Percentiles rank a stretch among this genome's conserved stretches.
Evolutionary conservation across 2,329 filamentous ascomycete genomes (phyloP).

Genomic region (Grosmannia huntii): DNA sequence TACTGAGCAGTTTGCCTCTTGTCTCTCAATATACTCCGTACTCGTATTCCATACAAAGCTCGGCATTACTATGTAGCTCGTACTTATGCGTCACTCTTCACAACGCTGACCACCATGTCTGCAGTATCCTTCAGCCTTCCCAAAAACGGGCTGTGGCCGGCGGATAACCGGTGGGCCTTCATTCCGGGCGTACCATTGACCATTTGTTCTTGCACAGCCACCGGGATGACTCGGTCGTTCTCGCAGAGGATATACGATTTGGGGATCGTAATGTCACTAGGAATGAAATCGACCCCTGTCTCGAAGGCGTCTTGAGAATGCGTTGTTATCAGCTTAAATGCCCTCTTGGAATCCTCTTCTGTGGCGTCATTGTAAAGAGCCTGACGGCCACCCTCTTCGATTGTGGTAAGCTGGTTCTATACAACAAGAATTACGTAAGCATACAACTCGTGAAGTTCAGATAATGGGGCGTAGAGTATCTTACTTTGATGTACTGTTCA

Average conservation of each 20-base stretch:
- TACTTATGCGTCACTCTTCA: too few relatives aligned
- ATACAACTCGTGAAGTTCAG: too few relatives aligned
- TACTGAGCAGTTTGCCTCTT: too few relatives aligned
- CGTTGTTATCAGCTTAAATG: neutral
- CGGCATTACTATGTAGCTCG: too few relatives aligned
- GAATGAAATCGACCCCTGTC: neutral
- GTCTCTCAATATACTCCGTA: too few relatives aligned
- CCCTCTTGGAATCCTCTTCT: neutral
- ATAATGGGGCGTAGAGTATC: neutral
- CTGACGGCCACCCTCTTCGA: neutral
- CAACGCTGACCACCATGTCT: neutral
- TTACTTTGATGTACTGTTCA: neutral
- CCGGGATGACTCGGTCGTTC: neutral
- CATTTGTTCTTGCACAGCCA: neutral
- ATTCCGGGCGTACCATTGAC: neutral
- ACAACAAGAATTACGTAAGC: too few relatives aligned
- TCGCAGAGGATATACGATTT: neutral
- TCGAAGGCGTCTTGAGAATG: neutral
- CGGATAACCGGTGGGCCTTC: neutral
- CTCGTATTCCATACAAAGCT: too few relatives aligned
- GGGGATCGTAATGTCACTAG: neutral
- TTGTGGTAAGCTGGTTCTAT: neutral
- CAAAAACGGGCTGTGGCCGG: neutral
- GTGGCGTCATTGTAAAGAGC: neutral
- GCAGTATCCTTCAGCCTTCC: neutral